These are phyloP conservation scores for Irpex sp. DNA, from an alignment of 1,284 basidiomycete genomes.

Conservation along the genomic window DNA sequence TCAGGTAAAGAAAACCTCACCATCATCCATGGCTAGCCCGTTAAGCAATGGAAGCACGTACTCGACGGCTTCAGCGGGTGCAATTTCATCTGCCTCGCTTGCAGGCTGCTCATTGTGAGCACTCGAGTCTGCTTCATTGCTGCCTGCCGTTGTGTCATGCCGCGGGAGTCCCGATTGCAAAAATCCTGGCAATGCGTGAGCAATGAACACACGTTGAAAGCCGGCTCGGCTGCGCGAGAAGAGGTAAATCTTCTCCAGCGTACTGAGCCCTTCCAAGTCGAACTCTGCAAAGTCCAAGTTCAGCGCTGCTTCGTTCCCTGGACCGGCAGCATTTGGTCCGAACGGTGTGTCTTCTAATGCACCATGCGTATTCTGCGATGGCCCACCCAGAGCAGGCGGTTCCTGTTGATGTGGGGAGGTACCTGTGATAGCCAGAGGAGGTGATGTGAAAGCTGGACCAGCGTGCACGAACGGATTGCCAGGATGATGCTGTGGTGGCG, in stretches of 20 bases:
- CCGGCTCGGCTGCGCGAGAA: constrained; percentile 84
- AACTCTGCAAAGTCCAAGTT: constrained; percentile 35
- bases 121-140: constrained; percentile 7
- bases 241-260: constrained; percentile 92
- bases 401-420: constrained; percentile 10
- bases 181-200: constrained; percentile 62
- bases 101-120: constrained; percentile 13
- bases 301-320: constrained; percentile 15
- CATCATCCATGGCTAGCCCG: constrained; percentile 85
- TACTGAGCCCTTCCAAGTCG: constrained; percentile 75
- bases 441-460: constrained; percentile 15
- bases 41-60: constrained; percentile 92
- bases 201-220: constrained; percentile 86
- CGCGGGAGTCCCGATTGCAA: constrained; percentile 5
- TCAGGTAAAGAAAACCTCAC: constrained; percentile 35
- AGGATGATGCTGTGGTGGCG: constrained; percentile 18
- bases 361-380: not conserved
- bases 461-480: constrained; percentile 21
- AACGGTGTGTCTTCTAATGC: constrained; percentile 4
- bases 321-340: constrained; percentile 6
- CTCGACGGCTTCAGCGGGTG: constrained; percentile 87
- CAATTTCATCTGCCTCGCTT: constrained; percentile 69
- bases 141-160: not conserved
- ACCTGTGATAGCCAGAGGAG: constrained; percentile 4
- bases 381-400: not conserved